phyloP scores from a whole-genome alignment of 805 yeast species.

The Zygoascus bituminiphila region DNA sequence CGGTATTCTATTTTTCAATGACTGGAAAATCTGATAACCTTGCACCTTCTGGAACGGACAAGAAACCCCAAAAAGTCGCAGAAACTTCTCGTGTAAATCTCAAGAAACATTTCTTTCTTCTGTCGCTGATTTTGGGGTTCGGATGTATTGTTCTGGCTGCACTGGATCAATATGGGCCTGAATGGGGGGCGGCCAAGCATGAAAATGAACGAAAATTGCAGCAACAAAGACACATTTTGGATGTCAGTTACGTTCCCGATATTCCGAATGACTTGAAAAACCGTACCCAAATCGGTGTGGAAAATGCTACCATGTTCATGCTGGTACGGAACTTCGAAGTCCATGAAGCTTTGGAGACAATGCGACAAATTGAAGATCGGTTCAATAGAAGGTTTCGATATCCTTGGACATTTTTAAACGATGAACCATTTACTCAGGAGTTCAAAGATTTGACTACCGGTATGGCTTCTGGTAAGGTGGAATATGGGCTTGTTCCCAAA shows the following conservation, averaged over 20 bases:
- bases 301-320: slow-evolving; percentile 85
- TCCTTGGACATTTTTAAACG: slow-evolving; percentile 95
- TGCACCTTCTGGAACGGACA: too few relatives aligned
- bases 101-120: background rate
- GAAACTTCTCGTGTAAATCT: too few relatives aligned
- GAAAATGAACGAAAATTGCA: background rate
- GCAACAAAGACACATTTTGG: slow-evolving; percentile 3
- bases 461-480: slow-evolving; percentile 65
- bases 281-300: slow-evolving; percentile 40
- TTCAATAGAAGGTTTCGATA: slow-evolving; percentile 75
- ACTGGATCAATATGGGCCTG: background rate
- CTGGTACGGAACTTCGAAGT: slow-evolving; percentile 77
- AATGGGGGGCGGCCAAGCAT: background rate
- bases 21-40: too few relatives aligned
- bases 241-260: slow-evolving; percentile 15
- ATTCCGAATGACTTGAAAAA: slow-evolving; percentile 15
- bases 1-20: too few relatives aligned
- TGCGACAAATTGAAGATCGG: slow-evolving; percentile 83
- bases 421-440: slow-evolving; percentile 73
- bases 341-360: slow-evolving; percentile 61
- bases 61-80: too few relatives aligned
- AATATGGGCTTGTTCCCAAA: slow-evolving; percentile 71
- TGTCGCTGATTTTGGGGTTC: background rate
- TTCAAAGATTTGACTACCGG: slow-evolving; percentile 62
- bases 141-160: background rate